Base-by-base conservation (phyloP, 2,329 filamentous ascomycete species). In the Cercospora nicotianae region DNA sequence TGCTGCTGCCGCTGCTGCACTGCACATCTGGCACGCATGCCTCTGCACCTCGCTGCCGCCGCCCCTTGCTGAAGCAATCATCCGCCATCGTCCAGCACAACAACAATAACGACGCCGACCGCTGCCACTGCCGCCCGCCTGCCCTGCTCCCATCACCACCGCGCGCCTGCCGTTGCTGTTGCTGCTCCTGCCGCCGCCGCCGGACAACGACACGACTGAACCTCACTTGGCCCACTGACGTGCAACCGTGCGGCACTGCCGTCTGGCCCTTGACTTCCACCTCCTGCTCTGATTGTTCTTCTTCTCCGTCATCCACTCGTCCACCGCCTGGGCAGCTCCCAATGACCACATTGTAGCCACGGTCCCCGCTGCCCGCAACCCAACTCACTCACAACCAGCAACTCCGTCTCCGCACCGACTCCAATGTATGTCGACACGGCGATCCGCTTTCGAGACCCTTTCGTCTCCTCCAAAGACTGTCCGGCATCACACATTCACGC, bases 101-200 rank as follows among this genome's bases (percentile, higher is more conserved):
- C 60, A 16, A 26, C 31, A 31, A 39, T 20, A n/a, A 26, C 59
- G 20, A n/a, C 20, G n/a, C 23, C 51, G 20, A 33, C 33, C 33
- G 31, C 58, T 23, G 33, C n/a, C 31, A 39, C 55, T 64, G 87
- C 13, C 76, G 80, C 33, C 33, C 76, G 80, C 33, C 33, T 36
- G 84, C 82, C 26, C 87, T 87, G 73, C 72, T 85, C 53, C 36
- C 36, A 39, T 39, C 36, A 84, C 0, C 86, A 88, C 77, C 77
- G 81, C 3, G 64, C 28, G 13, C 57, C 33, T 18, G 28, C 31
- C 30, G 57, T 36, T n/a, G 20, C 39, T 23, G 26, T 63, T n/a
- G 36, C 60, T 48, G 48, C 42, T 30, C 36, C 53, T 57, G 26
- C 53, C 23, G 28, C 53, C 28, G 53, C 53, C 53, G 53, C 53